Conservation (phyloP, 2,329 filamentous ascomycete genomes). For the Fulvia fulva region DNA sequence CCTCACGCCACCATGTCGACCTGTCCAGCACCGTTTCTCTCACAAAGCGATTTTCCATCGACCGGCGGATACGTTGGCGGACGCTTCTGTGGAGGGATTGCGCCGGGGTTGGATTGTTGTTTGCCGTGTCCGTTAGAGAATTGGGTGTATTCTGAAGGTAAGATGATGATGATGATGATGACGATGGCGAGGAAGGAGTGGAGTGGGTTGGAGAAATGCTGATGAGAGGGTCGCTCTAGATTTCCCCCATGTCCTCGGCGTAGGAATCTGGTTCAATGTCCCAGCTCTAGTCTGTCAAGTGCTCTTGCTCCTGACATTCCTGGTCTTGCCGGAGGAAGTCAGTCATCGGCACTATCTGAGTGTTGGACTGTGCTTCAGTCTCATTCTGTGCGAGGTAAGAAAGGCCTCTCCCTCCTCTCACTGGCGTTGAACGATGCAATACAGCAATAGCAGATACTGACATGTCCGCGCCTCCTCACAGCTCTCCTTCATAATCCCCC, state of each 20-base stretch:
- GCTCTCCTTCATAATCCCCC: slow-evolving; percentile 79
- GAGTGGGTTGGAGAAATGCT: neutral
- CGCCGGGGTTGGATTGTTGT: slow-evolving; percentile 63
- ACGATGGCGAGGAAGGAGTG: neutral
- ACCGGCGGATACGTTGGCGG: slow-evolving; percentile 35
- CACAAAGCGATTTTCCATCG: neutral
- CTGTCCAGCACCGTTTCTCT: neutral
- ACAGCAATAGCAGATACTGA: slow-evolving; percentile 71
- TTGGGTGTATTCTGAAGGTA: slow-evolving; percentile 59
- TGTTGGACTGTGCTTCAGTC: slow-evolving; percentile 79
- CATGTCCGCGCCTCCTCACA: slow-evolving; percentile 41
- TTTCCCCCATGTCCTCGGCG: slow-evolving; percentile 8
- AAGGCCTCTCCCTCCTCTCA: too few species aligned
- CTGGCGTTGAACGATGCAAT: slow-evolving; percentile 62
- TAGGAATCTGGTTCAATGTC: slow-evolving; percentile 63
- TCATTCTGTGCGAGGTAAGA: slow-evolving; percentile 68
- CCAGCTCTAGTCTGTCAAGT: slow-evolving; percentile 64
- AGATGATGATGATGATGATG: neutral
- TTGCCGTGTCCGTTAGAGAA: slow-evolving; percentile 82
- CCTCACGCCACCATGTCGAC: neutral
- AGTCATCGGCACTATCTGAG: slow-evolving; percentile 74
- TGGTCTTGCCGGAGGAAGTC: slow-evolving; percentile 66
- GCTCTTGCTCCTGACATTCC: slow-evolving; percentile 73
- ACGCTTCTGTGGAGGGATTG: slow-evolving; percentile 53
- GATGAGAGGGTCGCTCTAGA: neutral